A percentile compares a stretch with the other conserved stretches of the same genome.
These are phyloP conservation scores for Stachybotrys elegans DNA, from an alignment of 2,329 filamentous ascomycete species.

Conservation along the genomic window DNA sequence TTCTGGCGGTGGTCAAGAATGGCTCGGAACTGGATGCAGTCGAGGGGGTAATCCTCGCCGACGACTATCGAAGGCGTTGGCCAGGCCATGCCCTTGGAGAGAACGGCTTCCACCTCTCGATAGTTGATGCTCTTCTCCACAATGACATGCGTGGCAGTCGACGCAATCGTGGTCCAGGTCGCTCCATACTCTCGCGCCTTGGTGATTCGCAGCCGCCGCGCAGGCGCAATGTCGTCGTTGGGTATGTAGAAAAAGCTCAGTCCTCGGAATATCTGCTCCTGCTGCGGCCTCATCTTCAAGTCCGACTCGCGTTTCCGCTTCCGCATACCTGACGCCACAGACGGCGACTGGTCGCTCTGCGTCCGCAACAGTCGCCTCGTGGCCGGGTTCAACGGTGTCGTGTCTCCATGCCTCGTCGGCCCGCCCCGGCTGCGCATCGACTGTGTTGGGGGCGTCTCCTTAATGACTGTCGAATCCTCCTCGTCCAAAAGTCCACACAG, in stretches of 20 bases:
- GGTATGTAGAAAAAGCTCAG: slow-evolving; percentile 75
- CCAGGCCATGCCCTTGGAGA: slow-evolving; percentile 12
- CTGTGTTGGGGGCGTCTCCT: slow-evolving; percentile 23
- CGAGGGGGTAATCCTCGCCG: slow-evolving; percentile 62
- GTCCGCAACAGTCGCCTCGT: slow-evolving; percentile 8
- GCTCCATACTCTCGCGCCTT: slow-evolving; percentile 74
- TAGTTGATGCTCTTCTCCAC: slow-evolving; percentile 67
- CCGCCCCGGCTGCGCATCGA: slow-evolving; percentile 13
- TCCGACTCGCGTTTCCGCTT: slow-evolving; percentile 41
- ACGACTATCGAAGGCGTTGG: slow-evolving; percentile 45
- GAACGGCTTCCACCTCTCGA: slow-evolving; percentile 53
- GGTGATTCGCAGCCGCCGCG: slow-evolving; percentile 65
- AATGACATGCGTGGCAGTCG: slow-evolving; percentile 68
- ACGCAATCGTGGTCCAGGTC: slow-evolving; percentile 57
- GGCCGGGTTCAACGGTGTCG: slow-evolving; percentile 22
- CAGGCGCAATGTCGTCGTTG: slow-evolving; percentile 65
- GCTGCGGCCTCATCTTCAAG: slow-evolving; percentile 43
- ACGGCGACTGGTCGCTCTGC: slow-evolving; percentile 17
- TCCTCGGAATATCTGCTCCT: slow-evolving; percentile 53
- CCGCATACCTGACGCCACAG: slow-evolving; percentile 20
- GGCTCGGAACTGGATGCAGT: slow-evolving; percentile 56
- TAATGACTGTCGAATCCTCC: slow-evolving; percentile 13
- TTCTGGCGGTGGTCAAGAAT: slow-evolving; percentile 54
- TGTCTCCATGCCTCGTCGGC: slow-evolving; percentile 19
- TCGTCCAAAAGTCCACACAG: slow-evolving; percentile 12